Evolutionary conservation across 495 filamentous ascomycete species (phyloP), one percentile per base, ranked within the genome.

Genomic region (Xylaria scruposa): DNA sequence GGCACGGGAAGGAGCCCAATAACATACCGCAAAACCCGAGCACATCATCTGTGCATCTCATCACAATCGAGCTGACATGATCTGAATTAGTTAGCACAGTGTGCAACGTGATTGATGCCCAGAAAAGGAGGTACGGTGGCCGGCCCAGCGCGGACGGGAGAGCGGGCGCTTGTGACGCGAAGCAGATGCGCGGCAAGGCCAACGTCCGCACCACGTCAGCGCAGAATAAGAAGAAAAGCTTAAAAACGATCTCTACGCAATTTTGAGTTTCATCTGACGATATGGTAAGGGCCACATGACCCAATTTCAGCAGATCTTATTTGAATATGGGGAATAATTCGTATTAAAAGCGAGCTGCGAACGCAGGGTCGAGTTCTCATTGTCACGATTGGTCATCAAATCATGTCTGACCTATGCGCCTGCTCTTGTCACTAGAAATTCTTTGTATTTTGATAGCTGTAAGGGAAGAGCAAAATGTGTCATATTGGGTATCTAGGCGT

Each of bases 111-210:
- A 40, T 17, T 53, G 44, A 40, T 38, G 40, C 40, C 15, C 29
- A 8, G 36, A 60, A 46, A 59, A 59, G 17, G 56, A 29, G 67
- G 10, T 26, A 31, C 7, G 36, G 49, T 10, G n/a, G 33, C 61
- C 54, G 67, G 44, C 54, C 47, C 2, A 40, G 49, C 31, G 54
- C 67, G 40, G 36, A 24, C 67, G 67, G 68, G 68, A 63, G 26
- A 54, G 67, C 67, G 54, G 67, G 42, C 36, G 67, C 42, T 40
- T 53, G 36, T 42, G 65, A 54, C 42, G 65, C 65, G 58, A 29
- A 46, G 68, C 31, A 51, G 36, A 67, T 61, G 68, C 67, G 53
- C n/a, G 54, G 38, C 53, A 33, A 31, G n/a, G 12, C 21, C 36
- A 49, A 31, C 15, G n/a, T 56, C 24, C 40, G 24, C 3, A 42